Base-by-base conservation (phyloP, 176 grass and related monocot species). In the Panicum miliaceum region DNA sequence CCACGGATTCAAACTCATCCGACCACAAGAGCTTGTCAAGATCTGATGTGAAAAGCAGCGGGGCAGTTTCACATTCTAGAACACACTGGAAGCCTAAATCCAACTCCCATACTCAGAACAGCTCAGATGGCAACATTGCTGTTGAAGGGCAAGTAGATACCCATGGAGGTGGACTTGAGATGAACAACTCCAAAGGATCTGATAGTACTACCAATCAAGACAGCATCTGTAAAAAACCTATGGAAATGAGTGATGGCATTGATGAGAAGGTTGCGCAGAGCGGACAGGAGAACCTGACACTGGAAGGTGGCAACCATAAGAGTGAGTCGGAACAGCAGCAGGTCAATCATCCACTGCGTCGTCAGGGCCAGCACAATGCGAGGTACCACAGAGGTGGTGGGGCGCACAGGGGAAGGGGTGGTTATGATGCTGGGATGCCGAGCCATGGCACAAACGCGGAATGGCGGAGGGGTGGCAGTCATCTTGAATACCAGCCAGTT, bases 11-110 rank as follows among this genome's bases (percentile, higher is more conserved):
- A 15, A 85, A 82, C 85, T 70, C 75, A 61, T 22, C 80, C 42
- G 87, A 90, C 73, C 64, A 75, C 38, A 89, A 81, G 87, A 88
- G 71, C 65, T n/a, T 61, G 66, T 52, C 70, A 40, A 93, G 61
- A 78, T 25, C 81, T 85, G 90, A 90, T 57, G 84, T 74, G 79
- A 91, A 86, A 68, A 90, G 58, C 86, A 81, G 76, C 7, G 79
- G 52, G 22, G 54, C 59, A 60, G 81, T 52, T 75, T 71, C 80
- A 29, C 84, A 91, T 48, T 67, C 83, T 14, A 88, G 59, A 82
- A 18, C 82, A 53, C 92, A 89, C 40, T 99, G 96, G 96, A 99
- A 94, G 78, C 96, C 91, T 19, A 99, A 99, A 88, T 83, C 91
- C 68, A 88, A 77, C 19, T 41, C 73, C 48, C 50, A 81, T 80